phyloP scores from a whole-genome alignment of 495 filamentous ascomycete species.

The Lasiosphaeria ovina region DNA sequence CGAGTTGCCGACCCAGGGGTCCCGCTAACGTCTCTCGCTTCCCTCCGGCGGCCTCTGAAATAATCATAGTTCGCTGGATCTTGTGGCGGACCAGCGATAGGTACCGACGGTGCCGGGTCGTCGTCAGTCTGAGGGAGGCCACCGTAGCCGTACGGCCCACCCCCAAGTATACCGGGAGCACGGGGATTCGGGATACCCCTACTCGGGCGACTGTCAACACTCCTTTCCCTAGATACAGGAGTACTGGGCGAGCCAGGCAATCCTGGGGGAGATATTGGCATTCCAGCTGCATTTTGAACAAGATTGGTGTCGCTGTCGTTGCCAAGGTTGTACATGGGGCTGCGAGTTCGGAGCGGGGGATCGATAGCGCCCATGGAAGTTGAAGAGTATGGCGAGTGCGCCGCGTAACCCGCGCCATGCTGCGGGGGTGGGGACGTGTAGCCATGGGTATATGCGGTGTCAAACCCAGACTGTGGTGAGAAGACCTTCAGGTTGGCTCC shows the following conservation, averaged over 20 bases:
- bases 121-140: slow-evolving; percentile 47
- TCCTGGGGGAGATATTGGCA: slow-evolving; percentile 35
- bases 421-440: slow-evolving; percentile 18
- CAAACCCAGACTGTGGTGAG: slow-evolving; percentile 21
- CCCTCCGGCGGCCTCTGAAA: slow-evolving; percentile 23
- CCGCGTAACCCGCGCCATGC: slow-evolving; percentile 16
- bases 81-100: slow-evolving; percentile 13
- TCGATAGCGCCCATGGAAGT: slow-evolving; percentile 16
- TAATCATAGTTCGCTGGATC: slow-evolving; percentile 36
- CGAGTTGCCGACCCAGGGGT: slow-evolving; percentile 22
- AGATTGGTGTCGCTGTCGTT: slow-evolving; percentile 48
- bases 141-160: slow-evolving; percentile 53
- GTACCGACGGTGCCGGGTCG: slow-evolving; percentile 34
- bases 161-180: slow-evolving; percentile 45
- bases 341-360: slow-evolving; percentile 27
- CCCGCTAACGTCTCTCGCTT: slow-evolving; percentile 11
- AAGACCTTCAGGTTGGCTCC: slow-evolving; percentile 15
- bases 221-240: slow-evolving; percentile 31
- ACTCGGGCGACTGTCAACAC: slow-evolving; percentile 27
- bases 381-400: slow-evolving; percentile 14
- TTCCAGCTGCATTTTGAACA: slow-evolving; percentile 39
- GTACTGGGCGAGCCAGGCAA: slow-evolving; percentile 24
- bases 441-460: slow-evolving; percentile 21
- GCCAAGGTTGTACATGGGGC: slow-evolving; percentile 37
- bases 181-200: slow-evolving; percentile 24